phyloP scores from a whole-genome alignment of 108 stramenopile species.

The Cyclotella choctawhatcheeana region DNA sequence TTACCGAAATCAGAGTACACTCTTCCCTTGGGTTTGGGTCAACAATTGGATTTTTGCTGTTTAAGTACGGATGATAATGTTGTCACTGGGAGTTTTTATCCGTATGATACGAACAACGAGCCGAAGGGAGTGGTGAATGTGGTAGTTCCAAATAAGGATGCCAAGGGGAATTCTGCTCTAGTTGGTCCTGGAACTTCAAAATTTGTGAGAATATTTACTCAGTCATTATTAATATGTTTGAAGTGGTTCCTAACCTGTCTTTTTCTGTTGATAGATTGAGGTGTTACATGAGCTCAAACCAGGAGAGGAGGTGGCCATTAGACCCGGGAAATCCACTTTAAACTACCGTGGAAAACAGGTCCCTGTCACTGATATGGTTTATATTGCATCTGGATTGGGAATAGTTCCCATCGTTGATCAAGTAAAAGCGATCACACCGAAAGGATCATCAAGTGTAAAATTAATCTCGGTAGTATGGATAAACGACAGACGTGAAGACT shows the following conservation, averaged over 20 bases:
- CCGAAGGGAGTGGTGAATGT: conserved; percentile 22
- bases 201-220: conserved; percentile 54
- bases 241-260: not conserved
- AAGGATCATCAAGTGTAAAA: conserved; percentile 62
- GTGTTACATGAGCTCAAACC: conserved; percentile 64
- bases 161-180: conserved; percentile 42
- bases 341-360: conserved; percentile 65
- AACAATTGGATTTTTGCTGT: conserved; percentile 69
- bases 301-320: conserved; percentile 78
- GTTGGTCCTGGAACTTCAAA: conserved; percentile 53
- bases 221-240: not conserved
- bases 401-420: conserved; percentile 76
- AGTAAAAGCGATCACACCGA: conserved; percentile 62
- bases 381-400: conserved; percentile 64
- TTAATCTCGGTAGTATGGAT: conserved; percentile 69
- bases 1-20: conserved; percentile 58
- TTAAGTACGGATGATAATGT: conserved; percentile 60
- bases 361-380: conserved; percentile 78
- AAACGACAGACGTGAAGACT: conserved; percentile 60
- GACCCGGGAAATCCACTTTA: conserved; percentile 60
- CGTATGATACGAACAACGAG: conserved; percentile 36
- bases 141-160: conserved; percentile 44
- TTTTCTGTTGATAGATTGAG: conserved; percentile 34
- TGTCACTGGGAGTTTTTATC: conserved; percentile 63
- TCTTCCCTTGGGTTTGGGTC: conserved; percentile 62